Evolutionary conservation across 2,329 filamentous ascomycete species (phyloP).

Genomic region (Fusarium dimerum): DNA sequence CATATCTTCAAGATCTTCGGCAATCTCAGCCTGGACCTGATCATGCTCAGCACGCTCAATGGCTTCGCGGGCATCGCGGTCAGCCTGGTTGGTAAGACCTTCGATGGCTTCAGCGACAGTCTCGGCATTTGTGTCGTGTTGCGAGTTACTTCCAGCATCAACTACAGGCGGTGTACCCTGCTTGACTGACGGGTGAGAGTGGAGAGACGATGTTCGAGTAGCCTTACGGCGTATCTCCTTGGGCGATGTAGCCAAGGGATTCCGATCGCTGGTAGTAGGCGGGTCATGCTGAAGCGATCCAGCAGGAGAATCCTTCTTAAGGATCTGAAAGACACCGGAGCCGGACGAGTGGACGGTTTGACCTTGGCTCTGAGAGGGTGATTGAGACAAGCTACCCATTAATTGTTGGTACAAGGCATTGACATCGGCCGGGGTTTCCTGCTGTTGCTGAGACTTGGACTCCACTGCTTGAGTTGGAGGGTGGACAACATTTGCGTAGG

Average conservation of each 20-base stretch:
- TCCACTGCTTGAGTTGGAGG: constrained; percentile 26
- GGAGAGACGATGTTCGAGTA: constrained; percentile 38
- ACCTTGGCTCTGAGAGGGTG: constrained; percentile 44
- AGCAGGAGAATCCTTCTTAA: constrained; percentile 52
- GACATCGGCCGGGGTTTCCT: constrained; percentile 42
- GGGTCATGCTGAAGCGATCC: constrained; percentile 41
- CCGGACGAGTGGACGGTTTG: constrained; percentile 26
- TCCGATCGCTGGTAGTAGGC: constrained; percentile 42
- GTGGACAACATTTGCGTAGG: constrained; percentile 27
- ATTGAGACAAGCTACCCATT: constrained; percentile 38
- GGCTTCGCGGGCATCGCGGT: constrained; percentile 63
- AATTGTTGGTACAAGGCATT: constrained; percentile 40
- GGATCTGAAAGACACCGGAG: constrained; percentile 45
- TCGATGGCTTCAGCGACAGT: constrained; percentile 71
- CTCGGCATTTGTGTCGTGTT: constrained; percentile 62
- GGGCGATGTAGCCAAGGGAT: constrained; percentile 45
- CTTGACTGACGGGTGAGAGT: constrained; percentile 30
- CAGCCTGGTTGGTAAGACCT: constrained; percentile 58
- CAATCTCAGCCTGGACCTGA: constrained; percentile 49
- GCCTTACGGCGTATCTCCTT: constrained; percentile 42
- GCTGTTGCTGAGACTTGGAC: constrained; percentile 28
- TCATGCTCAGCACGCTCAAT: constrained; percentile 57
- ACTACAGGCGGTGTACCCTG: constrained; percentile 32
- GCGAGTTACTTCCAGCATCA: constrained; percentile 32
- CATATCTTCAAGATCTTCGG: constrained; percentile 48